Evolutionary conservation across 169 alveolate species (phyloP).

Genomic region (Plasmodium coatneyi): DNA sequence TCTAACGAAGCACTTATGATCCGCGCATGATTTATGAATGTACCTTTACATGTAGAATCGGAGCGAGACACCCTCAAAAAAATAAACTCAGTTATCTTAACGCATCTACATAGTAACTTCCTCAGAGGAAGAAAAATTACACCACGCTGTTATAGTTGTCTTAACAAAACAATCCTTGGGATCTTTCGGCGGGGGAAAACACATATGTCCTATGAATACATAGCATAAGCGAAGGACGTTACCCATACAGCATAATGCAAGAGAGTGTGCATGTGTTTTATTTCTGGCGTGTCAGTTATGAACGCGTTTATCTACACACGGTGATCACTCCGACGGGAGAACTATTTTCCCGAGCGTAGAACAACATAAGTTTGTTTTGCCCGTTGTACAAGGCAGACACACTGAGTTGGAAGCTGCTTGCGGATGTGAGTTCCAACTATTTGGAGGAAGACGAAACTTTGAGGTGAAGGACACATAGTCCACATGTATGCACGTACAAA

Average conservation of each 20-base stretch:
- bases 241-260: neutral
- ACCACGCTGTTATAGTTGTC: neutral
- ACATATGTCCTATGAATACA: neutral
- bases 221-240: neutral
- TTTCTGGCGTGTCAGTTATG: neutral
- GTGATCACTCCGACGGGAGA: neutral
- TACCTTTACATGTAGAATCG: neutral
- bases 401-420: neutral
- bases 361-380: neutral
- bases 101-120: neutral
- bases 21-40: neutral
- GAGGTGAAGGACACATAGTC: neutral
- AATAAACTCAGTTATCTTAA: neutral
- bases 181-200: neutral
- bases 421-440: neutral
- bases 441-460: neutral
- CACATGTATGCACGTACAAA: neutral
- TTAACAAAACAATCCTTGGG: neutral
- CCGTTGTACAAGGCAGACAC: neutral
- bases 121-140: neutral
- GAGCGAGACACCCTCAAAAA: neutral
- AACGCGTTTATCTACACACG: neutral
- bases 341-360: neutral
- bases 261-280: neutral
- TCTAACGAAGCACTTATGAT: neutral